Base-by-base conservation (phyloP, 768 basidiomycete species). In the Heimioporus sp. region DNA sequence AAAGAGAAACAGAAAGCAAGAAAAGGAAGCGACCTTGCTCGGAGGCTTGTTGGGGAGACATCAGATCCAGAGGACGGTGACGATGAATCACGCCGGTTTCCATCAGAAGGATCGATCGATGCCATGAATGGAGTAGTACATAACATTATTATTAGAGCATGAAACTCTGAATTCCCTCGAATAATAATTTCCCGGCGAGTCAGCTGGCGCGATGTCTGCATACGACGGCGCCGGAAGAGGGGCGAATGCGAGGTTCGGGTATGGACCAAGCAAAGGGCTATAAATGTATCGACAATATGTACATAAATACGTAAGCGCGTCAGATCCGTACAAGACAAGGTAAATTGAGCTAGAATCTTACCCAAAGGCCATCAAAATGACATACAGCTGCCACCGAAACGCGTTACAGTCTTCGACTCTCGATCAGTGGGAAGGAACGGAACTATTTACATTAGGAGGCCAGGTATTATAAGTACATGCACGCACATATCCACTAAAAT, bases 391-490 rank as follows among this genome's bases (percentile, higher is more conserved):
- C 43, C 43, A 46, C 55, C 52, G 34, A 45, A 49, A 49, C 44
- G 39, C 49, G 35, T 51, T 54, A 47, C 52, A 46, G 52, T 46
- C 58, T 28, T 52, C 56, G 56, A 55, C 58, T 52, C 20, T 19
- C 30, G 20, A 10, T 43, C 39, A 32, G 44, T 53, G 31, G 21
- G 43, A 46, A 47, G 46, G 51, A 55, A 48, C 32, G 35, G 58
- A 47, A 54, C 62, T 70, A 70, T 64, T 39, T 70, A 68, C 59
- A 68, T 68, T 70, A 68, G 45, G 58, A 56, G 55, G 39, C 24
- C 24, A 37, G 45, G 64, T 68, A 70, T 65, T 66, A 65, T 70
- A 68, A 68, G 70, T 66, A 67, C 60, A 70, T 70, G 67, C 66
- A 69, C 35, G 24, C 24, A 35, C 65, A 69, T 63, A 69, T 68